These are phyloP conservation scores for Leccinum huronense DNA, from an alignment of 1,284 basidiomycete genomes.

Conservation along the genomic window DNA sequence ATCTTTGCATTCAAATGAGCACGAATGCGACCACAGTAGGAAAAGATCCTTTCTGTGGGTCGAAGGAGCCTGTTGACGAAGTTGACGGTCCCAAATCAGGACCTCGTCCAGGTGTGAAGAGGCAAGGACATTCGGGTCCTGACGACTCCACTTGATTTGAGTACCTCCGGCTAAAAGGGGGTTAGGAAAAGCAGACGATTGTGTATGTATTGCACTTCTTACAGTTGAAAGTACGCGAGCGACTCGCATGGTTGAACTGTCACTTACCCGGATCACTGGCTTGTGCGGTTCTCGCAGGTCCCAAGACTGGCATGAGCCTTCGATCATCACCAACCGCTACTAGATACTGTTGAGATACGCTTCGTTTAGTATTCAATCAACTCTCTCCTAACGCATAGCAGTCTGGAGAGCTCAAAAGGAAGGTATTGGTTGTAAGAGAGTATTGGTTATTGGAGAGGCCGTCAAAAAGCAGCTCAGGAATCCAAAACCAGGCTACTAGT, in stretches of 20 bases:
- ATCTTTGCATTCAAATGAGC: constrained; percentile 63
- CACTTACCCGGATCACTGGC: constrained; percentile 59
- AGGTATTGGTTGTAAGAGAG: no score
- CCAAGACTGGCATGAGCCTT: no score
- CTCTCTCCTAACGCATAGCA: no score
- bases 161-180: constrained; percentile 69
- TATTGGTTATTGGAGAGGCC: no score
- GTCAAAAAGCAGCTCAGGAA: no score
- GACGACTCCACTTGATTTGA: constrained; percentile 94
- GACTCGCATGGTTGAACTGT: neutral
- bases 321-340: no score
- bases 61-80: constrained; percentile 32
- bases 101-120: constrained; percentile 82
- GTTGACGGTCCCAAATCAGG: constrained; percentile 84
- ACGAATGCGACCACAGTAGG: no score
- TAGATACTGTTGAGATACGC: no score
- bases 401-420: no score
- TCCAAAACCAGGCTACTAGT: no score
- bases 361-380: no score
- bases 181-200: neutral
- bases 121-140: constrained; percentile 81
- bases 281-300: constrained; percentile 43
- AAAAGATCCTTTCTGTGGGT: no score
- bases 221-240: constrained; percentile 67
- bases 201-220: constrained; percentile 19